Conservation (phyloP, 2,329 filamentous ascomycete genomes). For the Colletotrichum sp. region DNA sequence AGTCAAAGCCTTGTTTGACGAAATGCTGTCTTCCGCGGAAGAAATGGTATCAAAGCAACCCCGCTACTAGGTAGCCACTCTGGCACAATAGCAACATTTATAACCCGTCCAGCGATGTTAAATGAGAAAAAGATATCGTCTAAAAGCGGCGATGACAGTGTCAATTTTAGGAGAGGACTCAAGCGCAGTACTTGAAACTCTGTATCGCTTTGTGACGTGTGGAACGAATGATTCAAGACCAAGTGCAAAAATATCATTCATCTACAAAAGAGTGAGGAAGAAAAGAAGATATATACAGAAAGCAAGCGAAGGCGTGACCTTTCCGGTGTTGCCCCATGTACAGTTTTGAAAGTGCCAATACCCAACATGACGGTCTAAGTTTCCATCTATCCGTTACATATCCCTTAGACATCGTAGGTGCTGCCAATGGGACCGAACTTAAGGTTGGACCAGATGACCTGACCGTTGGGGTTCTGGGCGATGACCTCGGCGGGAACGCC, state of each 20-base stretch:
- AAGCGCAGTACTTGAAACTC: too few relatives aligned
- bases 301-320: not conserved
- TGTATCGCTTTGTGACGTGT: too few relatives aligned
- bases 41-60: not conserved
- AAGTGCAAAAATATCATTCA: not conserved
- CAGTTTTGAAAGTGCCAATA: not conserved
- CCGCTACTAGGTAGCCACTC: not conserved
- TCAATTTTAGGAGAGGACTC: too few relatives aligned
- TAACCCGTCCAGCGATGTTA: too few relatives aligned
- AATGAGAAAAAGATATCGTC: too few relatives aligned
- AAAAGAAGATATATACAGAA: constrained; percentile 8
- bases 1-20: not conserved
- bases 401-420: constrained; percentile 29
- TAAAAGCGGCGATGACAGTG: too few relatives aligned
- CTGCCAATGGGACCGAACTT: constrained; percentile 52
- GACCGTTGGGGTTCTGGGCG: constrained; percentile 37
- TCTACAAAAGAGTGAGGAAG: not conserved
- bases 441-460: constrained; percentile 55
- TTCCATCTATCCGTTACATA: not conserved
- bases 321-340: not conserved
- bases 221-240: too few relatives aligned
- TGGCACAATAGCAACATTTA: too few relatives aligned
- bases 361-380: not conserved
- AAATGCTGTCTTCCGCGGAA: not conserved
- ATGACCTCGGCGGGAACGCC: constrained; percentile 51